Evolutionary conservation across 2,329 filamentous ascomycete species (phyloP), one percentile per base, ranked within the genome.

Genomic region (Botrytis paeoniae): DNA sequence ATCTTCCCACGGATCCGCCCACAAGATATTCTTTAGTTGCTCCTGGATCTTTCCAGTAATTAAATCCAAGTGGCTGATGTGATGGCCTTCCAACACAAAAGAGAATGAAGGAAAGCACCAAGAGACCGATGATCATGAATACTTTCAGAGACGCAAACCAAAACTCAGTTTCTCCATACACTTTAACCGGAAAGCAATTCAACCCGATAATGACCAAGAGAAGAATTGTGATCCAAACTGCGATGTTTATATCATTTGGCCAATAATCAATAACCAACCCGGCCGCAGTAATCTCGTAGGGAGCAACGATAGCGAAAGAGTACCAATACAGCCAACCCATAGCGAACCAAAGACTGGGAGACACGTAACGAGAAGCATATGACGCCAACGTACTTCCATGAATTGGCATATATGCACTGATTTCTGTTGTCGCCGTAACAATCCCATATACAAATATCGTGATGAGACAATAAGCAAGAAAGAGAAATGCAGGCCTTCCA

Each of bases 311-410:
- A 14, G 57, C 57, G 20, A 60, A 60, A 60, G 32, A 60, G 37
- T 60, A 60, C 57, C 57, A 60, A 35, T 60, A 60, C 18, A 60
- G 57, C 57, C 57, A 60, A 14, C 57, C 57, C 57, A 60, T 60
- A 22, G 59, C 59, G 20, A 60, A 37, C 18, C 59, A 32, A 37
- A 60, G 59, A 60, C 59, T 60, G 32, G 59, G 59, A 37, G 59
- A 60, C 18, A 60, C 32, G 4, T 60, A 60, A 14, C 59, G 59
- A 25, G 20, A 37, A 6, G 32, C 59, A 60, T 60, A 60, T 37
- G 59, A 60, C 20, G 59, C 59, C 59, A 60, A 37, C 4, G 59
- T 60, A 16, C 59, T 60, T 25, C 59, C 59, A 60, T 25, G 10
- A 60, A 35, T 7, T 6, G 59, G 59, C 59, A 60, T 60, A 37